These are phyloP conservation scores for Fusarium albosuccineum DNA, from an alignment of 2,329 filamentous ascomycete genomes.

Conservation along the genomic window DNA sequence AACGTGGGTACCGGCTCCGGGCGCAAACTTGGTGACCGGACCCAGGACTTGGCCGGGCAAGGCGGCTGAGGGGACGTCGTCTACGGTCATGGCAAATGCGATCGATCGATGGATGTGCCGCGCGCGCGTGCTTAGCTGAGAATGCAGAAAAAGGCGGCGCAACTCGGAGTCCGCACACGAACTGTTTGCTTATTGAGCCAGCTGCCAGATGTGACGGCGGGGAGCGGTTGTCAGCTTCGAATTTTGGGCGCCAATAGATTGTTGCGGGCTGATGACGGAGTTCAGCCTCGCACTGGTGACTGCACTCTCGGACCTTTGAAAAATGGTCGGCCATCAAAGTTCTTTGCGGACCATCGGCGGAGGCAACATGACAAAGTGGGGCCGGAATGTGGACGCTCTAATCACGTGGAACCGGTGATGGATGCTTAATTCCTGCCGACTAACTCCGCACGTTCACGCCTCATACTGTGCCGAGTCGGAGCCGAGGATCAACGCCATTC, in stretches of 20 bases:
- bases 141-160: slow-evolving; percentile 2
- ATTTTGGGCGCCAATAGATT: slow-evolving; percentile 9
- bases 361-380: slow-evolving; percentile 23
- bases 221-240: slow-evolving; percentile 20
- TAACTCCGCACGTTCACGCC: slow-evolving; percentile 40
- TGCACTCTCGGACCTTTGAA: background rate
- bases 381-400: slow-evolving; percentile 19
- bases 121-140: slow-evolving; percentile 30
- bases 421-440: slow-evolving; percentile 45
- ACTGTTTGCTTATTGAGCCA: slow-evolving; percentile 24
- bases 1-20: slow-evolving; percentile 88
- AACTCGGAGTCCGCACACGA: slow-evolving; percentile 15
- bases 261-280: slow-evolving; percentile 24
- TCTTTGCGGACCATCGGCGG: slow-evolving; percentile 31
- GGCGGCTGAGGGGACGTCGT: slow-evolving; percentile 66
- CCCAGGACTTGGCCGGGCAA: slow-evolving; percentile 88
- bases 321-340: slow-evolving; percentile 20
- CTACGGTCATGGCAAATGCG: slow-evolving; percentile 45
- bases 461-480: slow-evolving; percentile 36
- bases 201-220: background rate
- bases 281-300: slow-evolving; percentile 27
- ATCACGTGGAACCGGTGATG: slow-evolving; percentile 35
- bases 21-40: slow-evolving; percentile 71
- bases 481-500: slow-evolving; percentile 25
- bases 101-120: background rate